Base-by-base conservation (phyloP, 176 grass and related monocot genomes). In the Chloris gayana region DNA sequence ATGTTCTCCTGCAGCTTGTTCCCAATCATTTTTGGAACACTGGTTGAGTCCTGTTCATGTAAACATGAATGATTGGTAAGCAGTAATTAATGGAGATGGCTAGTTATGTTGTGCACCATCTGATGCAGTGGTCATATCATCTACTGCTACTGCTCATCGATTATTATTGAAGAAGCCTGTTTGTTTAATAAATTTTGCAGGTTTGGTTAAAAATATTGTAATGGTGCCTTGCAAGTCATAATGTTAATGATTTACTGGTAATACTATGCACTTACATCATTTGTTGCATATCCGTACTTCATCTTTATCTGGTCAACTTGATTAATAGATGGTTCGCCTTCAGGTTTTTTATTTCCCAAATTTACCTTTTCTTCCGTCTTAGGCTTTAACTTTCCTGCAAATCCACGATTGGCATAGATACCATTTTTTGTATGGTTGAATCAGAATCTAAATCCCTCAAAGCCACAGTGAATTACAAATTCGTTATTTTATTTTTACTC, bases 241-340 rank as follows among this genome's bases (percentile, higher is more conserved):
- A 57, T 14, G n/a, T 56, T 72, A 39, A 45, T 57, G 38, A 74
- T 74, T 32, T 75, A 35, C 14, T 61, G 5, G 44, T 53, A 44
- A 25, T 66, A 78, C 25, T 60, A 46, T 62, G 38, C 31, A 88
- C 94, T 92, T 80, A 99, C 96, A 72, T 89, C 87, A 76, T 69
- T 99, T 79, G 68, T 72, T 19, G 92, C 65, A 82, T 93, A 99
- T 76, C 96, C 90, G 68, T 99, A 99, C 72, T 99, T 95, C 72
- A 89, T 90, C 78, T 95, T 99, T 88, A 99, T 95, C 81, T 93
- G 90, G 83, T 99, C 88, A 14, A 99, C 87, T 51, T 89, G 82
- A 71, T 79, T 93, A 38, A 66, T 21, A 33, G 80, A 41, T 70
- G 70, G 60, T 75, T 87, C 90, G n/a, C 88, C 85, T 92, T 92